Evolutionary conservation across 2,329 filamentous ascomycete species (phyloP).

Genomic region (Colletotrichum eleusines): DNA sequence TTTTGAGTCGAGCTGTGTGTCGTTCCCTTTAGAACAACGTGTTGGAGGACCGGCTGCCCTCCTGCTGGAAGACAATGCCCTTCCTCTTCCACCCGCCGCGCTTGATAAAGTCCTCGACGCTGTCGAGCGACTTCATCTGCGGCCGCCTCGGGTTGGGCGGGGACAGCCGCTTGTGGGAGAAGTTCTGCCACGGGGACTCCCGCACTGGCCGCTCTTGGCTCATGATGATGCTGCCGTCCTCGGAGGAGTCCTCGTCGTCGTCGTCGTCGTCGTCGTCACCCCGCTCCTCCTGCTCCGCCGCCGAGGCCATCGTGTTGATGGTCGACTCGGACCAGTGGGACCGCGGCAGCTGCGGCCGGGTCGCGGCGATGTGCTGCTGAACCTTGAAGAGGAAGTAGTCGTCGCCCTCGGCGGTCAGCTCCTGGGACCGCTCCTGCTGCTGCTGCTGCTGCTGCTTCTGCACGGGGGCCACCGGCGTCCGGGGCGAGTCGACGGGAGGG

Average conservation of each 20-base stretch:
- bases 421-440: slow-evolving; percentile 25
- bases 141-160: slow-evolving; percentile 47
- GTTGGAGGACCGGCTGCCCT: slow-evolving; percentile 46
- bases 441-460: slow-evolving; percentile 25
- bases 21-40: slow-evolving; percentile 40
- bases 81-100: slow-evolving; percentile 59
- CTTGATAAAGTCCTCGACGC: slow-evolving; percentile 57
- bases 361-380: slow-evolving; percentile 38
- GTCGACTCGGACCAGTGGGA: slow-evolving; percentile 60
- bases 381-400: slow-evolving; percentile 44
- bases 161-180: slow-evolving; percentile 50
- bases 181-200: slow-evolving; percentile 47
- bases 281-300: slow-evolving; percentile 37
- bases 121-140: slow-evolving; percentile 51
- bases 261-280: background rate
- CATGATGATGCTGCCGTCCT: slow-evolving; percentile 37
- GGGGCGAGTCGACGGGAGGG: slow-evolving; percentile 38
- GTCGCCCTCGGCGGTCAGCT: slow-evolving; percentile 38
- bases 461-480: slow-evolving; percentile 40
- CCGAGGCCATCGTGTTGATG: slow-evolving; percentile 43
- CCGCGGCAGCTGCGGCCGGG: slow-evolving; percentile 45
- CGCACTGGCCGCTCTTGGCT: slow-evolving; percentile 33
- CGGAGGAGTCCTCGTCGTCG: slow-evolving; percentile 30
- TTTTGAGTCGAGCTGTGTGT: background rate
- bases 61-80: slow-evolving; percentile 55